These are phyloP conservation scores for Cucumis cinereus DNA, from an alignment of 306 rosid species.

Conservation along the genomic window DNA sequence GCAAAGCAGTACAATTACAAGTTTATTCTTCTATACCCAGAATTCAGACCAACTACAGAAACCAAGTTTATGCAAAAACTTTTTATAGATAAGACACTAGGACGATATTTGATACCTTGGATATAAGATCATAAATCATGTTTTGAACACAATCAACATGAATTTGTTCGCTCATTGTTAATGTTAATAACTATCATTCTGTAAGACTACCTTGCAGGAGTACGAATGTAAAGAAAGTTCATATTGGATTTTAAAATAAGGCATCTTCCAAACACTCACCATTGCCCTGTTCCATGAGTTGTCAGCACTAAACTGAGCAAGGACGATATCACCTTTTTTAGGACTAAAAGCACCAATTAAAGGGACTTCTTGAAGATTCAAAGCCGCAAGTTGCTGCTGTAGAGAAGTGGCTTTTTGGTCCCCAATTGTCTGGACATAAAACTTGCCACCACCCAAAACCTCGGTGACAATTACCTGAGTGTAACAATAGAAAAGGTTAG, in stretches of 20 bases:
- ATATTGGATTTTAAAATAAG: neutral
- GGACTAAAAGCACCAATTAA: conserved; percentile 82
- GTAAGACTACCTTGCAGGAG: neutral
- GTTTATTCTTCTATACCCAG: neutral
- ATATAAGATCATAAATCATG: neutral
- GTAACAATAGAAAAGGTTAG: conserved; percentile 8
- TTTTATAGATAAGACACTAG: neutral
- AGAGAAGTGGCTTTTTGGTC: conserved; percentile 73
- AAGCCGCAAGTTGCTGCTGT: conserved; percentile 76
- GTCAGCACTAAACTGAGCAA: conserved; percentile 68
- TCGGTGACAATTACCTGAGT: conserved; percentile 72
- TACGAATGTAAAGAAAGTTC: neutral
- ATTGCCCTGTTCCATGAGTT: conserved; percentile 88
- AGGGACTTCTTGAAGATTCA: conserved; percentile 85
- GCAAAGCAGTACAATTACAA: neutral
- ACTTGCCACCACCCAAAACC: conserved; percentile 80
- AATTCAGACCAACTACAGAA: neutral
- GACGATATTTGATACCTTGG: neutral
- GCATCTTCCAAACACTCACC: conserved; percentile 40
- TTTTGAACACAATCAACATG: neutral
- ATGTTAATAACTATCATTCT: neutral
- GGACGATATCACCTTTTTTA: conserved; percentile 87
- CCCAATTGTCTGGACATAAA: conserved; percentile 81
- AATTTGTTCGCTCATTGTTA: neutral
- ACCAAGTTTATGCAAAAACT: neutral